Base-by-base conservation (phyloP, 176 grass and related monocot genomes). In the Alloteropsis semialata region DNA sequence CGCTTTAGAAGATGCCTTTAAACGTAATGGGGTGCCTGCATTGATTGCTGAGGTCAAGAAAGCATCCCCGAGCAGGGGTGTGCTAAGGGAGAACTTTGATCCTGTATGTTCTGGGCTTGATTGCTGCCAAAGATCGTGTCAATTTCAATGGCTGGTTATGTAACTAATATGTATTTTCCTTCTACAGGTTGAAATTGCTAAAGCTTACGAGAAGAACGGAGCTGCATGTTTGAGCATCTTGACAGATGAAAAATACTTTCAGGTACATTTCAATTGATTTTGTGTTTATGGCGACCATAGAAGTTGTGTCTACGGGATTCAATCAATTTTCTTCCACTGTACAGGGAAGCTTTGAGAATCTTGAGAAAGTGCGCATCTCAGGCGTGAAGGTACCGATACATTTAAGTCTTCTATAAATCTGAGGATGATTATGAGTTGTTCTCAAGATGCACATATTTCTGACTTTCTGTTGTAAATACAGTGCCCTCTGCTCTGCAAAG, bases 401-500 rank as follows among this genome's bases (percentile, higher is more conserved):
- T 80, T 73, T 59, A 22, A 18, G 25, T 42, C 10, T 79, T 67
- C 8, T 60, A 61, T 76, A 32, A 66, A 62, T 76, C 1, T 61
- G 43, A 67, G 17, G 44, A 37, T 89, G 55, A n/a, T 45, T 89
- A 1, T 37, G 19, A 34, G 45, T 77, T 32, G 59, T 89, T 76
- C 42, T 90, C 6, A 46, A 38, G 17, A 63, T 57, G 12, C 46
- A 8, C 7, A 50, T 45, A 3, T 45, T 54, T 78, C 30, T 62
- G 42, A 21, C 83, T 45, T 54, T 78, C 30, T 62, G 42, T 25
- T 85, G 80, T 89, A 59, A 91, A 84, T 92, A 66, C 87, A 98
- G 96, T 98, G 96, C 75, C 96, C 96, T 89, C 92, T 98, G 84
- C 92, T 98, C 5, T 98, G 92, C 92, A 98, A 98, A 84, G 96